Evolutionary conservation across 2,329 filamentous ascomycete species (phyloP).

Genomic region (Ceratocystis papillata): DNA sequence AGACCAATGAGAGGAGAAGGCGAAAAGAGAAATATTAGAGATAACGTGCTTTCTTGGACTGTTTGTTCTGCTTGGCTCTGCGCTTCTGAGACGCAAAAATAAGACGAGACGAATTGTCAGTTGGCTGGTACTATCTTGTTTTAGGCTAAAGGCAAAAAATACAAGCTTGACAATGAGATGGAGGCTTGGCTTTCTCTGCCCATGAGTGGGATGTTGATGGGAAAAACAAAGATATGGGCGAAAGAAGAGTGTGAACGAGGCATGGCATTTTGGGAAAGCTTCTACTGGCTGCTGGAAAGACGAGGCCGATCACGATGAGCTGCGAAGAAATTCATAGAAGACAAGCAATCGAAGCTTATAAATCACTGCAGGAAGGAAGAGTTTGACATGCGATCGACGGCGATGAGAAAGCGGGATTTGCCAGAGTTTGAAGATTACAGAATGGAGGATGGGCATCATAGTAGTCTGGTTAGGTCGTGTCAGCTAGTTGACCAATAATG

Average conservation of each 20-base stretch:
- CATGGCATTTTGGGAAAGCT: neutral
- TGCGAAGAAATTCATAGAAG: too few relatives aligned
- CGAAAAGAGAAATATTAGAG: neutral
- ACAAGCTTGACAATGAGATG: neutral
- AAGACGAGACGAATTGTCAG: conserved; percentile 8
- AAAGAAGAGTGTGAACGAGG: neutral
- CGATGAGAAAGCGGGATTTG: neutral
- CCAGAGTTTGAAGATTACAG: neutral
- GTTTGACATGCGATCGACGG: neutral
- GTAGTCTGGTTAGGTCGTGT: too few relatives aligned
- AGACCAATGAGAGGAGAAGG: neutral
- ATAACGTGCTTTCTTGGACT: neutral
- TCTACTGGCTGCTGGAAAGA: too few relatives aligned
- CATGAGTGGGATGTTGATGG: neutral
- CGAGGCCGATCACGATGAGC: too few relatives aligned
- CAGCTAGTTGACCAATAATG: too few relatives aligned
- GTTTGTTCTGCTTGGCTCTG: neutral
- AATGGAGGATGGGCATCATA: neutral
- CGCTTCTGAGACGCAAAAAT: neutral
- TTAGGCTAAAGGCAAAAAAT: neutral
- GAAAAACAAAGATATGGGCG: neutral
- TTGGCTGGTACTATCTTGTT: neutral
- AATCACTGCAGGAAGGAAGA: neutral
- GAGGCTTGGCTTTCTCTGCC: neutral
- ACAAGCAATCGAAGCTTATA: too few relatives aligned